These are phyloP conservation scores for Excoecaria agallocha DNA, from an alignment of 345 rosid genomes.

Conservation along the genomic window DNA sequence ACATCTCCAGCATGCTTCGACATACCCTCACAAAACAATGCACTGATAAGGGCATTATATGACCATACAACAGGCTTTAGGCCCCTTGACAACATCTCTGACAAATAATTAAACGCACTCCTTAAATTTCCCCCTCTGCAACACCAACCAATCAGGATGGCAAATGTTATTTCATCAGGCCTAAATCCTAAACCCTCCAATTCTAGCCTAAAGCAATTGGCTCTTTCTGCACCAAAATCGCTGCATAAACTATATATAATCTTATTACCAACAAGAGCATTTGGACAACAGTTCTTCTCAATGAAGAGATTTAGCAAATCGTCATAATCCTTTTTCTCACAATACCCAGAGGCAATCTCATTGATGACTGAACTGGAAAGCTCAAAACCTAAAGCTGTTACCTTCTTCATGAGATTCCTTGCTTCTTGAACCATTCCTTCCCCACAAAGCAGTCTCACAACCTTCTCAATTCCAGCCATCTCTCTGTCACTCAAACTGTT, in stretches of 20 bases:
- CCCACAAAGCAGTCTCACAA: conserved; percentile 54
- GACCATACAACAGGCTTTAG: conserved; percentile 47
- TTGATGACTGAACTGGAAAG: conserved; percentile 38
- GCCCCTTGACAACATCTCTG: conserved; percentile 54
- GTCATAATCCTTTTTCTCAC: conserved; percentile 72
- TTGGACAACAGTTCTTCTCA: conserved; percentile 46
- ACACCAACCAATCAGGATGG: conserved; percentile 68
- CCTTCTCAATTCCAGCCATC: conserved; percentile 37
- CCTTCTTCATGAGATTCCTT: conserved; percentile 55
- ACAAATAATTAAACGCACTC: conserved; percentile 46
- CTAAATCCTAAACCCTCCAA: conserved; percentile 54
- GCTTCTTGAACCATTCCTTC: conserved; percentile 65
- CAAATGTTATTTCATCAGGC: conserved; percentile 59
- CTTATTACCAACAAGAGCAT: conserved; percentile 52
- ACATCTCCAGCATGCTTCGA: conserved; percentile 47
- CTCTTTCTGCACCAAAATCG: conserved; percentile 53
- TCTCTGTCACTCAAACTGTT: conserved; percentile 24
- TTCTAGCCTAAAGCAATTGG: conserved; percentile 48
- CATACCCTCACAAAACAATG: conserved; percentile 52
- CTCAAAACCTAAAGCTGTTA: conserved; percentile 42
- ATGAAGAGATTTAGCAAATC: conserved; percentile 53
- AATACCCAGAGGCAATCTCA: conserved; percentile 55
- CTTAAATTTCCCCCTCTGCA: conserved; percentile 57
- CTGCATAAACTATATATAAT: conserved; percentile 49
- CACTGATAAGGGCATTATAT: conserved; percentile 58